Evolutionary conservation across 108 stramenopile species (phyloP).

Genomic region (Bacterosira constricta): DNA sequence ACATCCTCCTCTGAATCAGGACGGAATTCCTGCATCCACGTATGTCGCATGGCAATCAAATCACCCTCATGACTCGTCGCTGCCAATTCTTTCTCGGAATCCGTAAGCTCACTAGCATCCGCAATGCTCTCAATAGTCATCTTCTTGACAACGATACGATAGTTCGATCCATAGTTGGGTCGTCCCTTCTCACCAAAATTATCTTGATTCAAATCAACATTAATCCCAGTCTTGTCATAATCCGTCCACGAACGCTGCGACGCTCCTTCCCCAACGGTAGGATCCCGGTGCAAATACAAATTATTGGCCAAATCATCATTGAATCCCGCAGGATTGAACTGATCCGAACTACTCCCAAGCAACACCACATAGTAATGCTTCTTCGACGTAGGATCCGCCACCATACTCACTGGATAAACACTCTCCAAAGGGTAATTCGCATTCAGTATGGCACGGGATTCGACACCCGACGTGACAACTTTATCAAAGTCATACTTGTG

Average conservation of each 20-base stretch:
- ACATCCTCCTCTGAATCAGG: conserved; percentile 45
- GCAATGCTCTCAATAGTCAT: conserved; percentile 29
- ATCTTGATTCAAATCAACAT: conserved; percentile 8
- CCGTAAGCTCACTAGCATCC: not conserved
- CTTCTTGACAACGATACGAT: conserved; percentile 35
- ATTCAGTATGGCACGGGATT: conserved; percentile 35
- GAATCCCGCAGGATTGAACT: too few relatives aligned
- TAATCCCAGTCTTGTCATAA: conserved; percentile 8
- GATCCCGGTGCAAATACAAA: conserved; percentile 16
- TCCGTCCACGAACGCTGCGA: conserved; percentile 42
- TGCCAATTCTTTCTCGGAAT: conserved; percentile 24
- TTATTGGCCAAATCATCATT: conserved; percentile 7
- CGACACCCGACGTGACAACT: conserved; percentile 41
- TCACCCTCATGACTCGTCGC: conserved; percentile 16
- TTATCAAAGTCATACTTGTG: conserved; percentile 1
- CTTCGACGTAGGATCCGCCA: conserved; percentile 39
- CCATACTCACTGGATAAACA: conserved; percentile 45
- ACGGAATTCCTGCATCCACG: conserved; percentile 33
- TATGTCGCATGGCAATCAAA: conserved; percentile 24
- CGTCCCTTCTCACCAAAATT: conserved; percentile 32
- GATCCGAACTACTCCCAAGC: too few relatives aligned
- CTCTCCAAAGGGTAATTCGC: conserved; percentile 12
- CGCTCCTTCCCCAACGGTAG: conserved; percentile 43
- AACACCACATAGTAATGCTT: conserved; percentile 41
- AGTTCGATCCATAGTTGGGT: conserved; percentile 38